Evolutionary conservation across 139 green algal genomes (phyloP).

Genomic region (Volvox africanus): DNA sequence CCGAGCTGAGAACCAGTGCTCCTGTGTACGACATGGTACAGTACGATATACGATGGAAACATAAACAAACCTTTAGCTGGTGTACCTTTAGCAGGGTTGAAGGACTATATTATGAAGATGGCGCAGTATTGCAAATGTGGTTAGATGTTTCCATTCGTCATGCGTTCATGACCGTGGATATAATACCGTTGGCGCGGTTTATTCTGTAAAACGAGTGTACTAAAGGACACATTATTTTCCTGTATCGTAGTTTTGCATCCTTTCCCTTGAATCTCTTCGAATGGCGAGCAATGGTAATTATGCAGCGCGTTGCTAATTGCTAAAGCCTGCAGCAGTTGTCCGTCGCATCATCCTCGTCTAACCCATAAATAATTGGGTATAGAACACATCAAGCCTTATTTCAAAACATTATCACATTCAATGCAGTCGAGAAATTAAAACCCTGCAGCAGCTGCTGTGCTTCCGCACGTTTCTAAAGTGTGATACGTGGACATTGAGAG

Average conservation of each 20-base stretch:
- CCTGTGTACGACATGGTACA: background rate
- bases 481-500: too few relatives aligned
- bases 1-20: constrained; percentile 31
- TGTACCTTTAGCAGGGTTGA: too few relatives aligned
- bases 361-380: too few relatives aligned
- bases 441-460: background rate
- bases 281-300: too few relatives aligned
- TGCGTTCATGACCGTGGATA: too few relatives aligned
- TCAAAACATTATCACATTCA: background rate
- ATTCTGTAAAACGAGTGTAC: background rate
- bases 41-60: background rate
- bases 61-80: background rate
- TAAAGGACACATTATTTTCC: background rate
- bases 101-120: background rate
- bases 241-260: too few relatives aligned
- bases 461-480: background rate
- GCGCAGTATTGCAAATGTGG: background rate
- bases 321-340: background rate
- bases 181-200: background rate
- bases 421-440: background rate
- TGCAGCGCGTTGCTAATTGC: background rate
- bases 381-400: background rate
- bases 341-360: too few relatives aligned
- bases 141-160: background rate
- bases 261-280: too few relatives aligned